A percentile compares a stretch with the other conserved stretches of the same genome.
Conservation (phyloP, 2,329 filamentous ascomycete genomes). For the Thyridium curvatum region DNA sequence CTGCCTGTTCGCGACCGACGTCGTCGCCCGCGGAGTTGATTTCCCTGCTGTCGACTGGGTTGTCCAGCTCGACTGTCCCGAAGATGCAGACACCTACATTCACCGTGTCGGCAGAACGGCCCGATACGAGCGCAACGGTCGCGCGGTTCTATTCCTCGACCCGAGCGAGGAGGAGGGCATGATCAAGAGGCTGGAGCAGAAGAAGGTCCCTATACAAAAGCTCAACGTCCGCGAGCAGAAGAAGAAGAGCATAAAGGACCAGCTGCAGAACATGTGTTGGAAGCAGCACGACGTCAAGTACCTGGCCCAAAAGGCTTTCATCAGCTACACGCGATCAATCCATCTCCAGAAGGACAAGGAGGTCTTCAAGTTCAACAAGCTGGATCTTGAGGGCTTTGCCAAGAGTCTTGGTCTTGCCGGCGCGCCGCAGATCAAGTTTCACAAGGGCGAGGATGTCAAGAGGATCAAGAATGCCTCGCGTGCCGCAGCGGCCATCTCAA, state of each 20-base stretch:
- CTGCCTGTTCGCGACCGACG: constrained; percentile 92
- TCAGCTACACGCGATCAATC: constrained; percentile 80
- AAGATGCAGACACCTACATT: constrained; percentile 96
- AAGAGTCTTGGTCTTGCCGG: constrained; percentile 82
- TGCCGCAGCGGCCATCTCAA: constrained; percentile 47
- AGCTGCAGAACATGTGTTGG: constrained; percentile 93
- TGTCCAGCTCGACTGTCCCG: constrained; percentile 94
- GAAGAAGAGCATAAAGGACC: constrained; percentile 75
- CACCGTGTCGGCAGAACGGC: constrained; percentile 92
- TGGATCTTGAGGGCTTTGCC: constrained; percentile 82
- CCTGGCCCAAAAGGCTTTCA: constrained; percentile 90
- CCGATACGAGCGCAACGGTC: constrained; percentile 82
- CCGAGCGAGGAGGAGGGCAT: constrained; percentile 92
- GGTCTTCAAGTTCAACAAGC: constrained; percentile 75
- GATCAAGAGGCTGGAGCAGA: constrained; percentile 75
- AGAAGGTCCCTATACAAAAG: constrained; percentile 81
- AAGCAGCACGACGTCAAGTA: constrained; percentile 93
- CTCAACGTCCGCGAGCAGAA: constrained; percentile 88
- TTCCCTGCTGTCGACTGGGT: constrained; percentile 98
- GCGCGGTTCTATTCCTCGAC: constrained; percentile 85
- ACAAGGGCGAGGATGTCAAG: constrained; percentile 85
- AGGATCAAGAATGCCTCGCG: constrained; percentile 80
- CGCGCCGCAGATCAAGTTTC: constrained; percentile 86
- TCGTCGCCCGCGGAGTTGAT: constrained; percentile 88
- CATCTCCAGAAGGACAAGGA: constrained; percentile 89